These are phyloP conservation scores for Boletus patriciae DNA, from an alignment of 768 basidiomycete species.

Conservation along the genomic window DNA sequence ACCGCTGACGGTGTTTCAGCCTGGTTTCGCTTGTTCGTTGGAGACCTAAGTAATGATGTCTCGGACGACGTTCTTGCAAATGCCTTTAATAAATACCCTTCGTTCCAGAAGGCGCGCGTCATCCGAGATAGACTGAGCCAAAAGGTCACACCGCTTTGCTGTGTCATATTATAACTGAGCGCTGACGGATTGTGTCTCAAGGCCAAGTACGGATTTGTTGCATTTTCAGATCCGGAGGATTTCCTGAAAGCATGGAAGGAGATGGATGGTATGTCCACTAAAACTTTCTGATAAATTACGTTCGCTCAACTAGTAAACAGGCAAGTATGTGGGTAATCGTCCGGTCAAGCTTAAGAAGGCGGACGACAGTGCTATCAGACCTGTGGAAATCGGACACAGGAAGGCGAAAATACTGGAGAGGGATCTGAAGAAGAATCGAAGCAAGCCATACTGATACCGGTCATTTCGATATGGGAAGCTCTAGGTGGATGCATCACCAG, in stretches of 20 bases:
- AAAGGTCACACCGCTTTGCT: conserved; percentile 57
- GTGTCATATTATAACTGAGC: background rate
- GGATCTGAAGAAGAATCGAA: conserved; percentile 85
- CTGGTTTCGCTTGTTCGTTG: conserved; percentile 97
- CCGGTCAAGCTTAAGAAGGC: conserved; percentile 98
- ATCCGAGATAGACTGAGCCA: conserved; percentile 91
- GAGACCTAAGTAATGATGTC: conserved; percentile 97
- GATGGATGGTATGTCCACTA: conserved; percentile 80
- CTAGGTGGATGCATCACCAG: conserved; percentile 16
- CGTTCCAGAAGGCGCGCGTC: conserved; percentile 93
- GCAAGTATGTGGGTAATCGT: conserved; percentile 97
- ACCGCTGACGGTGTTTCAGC: conserved; percentile 45
- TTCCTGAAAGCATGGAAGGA: conserved; percentile 99
- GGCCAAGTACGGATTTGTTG: conserved; percentile 97
- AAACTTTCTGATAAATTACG: background rate
- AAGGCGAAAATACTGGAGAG: conserved; percentile 91
- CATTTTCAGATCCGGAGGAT: conserved; percentile 97
- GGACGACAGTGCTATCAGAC: conserved; percentile 78
- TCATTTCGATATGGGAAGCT: background rate
- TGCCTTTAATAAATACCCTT: conserved; percentile 90
- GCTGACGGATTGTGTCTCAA: conserved; percentile 31
- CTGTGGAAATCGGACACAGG: conserved; percentile 90
- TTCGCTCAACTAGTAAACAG: conserved; percentile 38
- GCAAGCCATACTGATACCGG: conserved; percentile 70
- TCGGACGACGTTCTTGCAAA: conserved; percentile 92